phyloP scores from a whole-genome alignment of 116 monocot species.

The Iris pallida region DNA sequence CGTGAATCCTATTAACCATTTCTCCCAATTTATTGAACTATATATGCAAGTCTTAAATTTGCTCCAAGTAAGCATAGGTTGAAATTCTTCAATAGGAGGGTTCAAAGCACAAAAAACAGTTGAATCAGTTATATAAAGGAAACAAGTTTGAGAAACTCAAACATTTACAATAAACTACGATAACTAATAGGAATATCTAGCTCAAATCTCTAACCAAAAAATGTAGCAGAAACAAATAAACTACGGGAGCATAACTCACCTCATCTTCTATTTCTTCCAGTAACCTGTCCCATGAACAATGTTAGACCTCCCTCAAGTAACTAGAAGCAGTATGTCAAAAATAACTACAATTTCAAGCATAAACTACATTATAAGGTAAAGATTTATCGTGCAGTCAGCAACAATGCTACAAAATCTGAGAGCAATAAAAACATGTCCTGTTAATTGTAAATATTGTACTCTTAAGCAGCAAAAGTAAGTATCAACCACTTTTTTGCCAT shows the following conservation, averaged over 20 bases:
- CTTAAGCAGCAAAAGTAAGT: no score
- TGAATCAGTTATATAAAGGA: background rate
- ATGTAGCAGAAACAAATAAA: background rate
- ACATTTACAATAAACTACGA: background rate
- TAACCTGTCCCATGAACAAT: conserved; percentile 21
- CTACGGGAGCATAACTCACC: conserved; percentile 12
- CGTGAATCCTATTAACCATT: no score
- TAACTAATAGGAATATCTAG: background rate
- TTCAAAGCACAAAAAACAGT: background rate
- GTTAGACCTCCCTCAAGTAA: background rate
- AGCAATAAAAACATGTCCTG: no score
- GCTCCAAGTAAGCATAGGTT: no score
- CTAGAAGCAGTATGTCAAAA: background rate
- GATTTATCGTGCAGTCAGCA: no score
- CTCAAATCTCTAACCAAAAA: background rate
- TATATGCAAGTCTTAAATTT: no score
- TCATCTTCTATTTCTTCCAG: conserved; percentile 64
- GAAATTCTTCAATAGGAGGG: background rate
- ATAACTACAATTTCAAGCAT: no score
- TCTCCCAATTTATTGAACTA: no score
- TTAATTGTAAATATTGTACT: no score
- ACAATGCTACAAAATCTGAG: no score
- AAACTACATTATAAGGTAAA: no score
- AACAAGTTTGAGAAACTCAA: background rate
- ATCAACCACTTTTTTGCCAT: no score